Evolutionary conservation across 768 basidiomycete species (phyloP).

Genomic region (Trichaptum fuscoviolaceum): DNA sequence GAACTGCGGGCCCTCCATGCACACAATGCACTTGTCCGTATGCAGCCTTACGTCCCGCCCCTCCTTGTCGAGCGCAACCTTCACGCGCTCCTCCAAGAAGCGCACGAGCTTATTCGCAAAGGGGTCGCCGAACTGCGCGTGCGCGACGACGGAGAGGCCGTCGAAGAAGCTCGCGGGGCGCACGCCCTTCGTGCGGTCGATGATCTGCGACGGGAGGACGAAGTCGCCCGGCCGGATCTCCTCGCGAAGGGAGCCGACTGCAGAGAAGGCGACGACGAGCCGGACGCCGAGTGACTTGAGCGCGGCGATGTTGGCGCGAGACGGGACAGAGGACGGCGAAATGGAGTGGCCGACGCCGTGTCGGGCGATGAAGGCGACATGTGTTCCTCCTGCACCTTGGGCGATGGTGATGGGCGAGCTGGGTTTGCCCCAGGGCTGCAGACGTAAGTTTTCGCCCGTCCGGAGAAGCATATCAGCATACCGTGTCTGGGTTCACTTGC

Average conservation of each 20-base stretch:
- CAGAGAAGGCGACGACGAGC: constrained; percentile 89
- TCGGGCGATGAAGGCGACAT: constrained; percentile 86
- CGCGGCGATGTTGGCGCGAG: constrained; percentile 91
- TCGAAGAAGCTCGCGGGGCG: constrained; percentile 89
- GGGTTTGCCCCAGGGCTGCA: constrained; percentile 88
- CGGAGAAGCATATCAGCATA: constrained; percentile 27
- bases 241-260: constrained; percentile 91
- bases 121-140: constrained; percentile 92
- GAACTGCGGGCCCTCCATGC: constrained; percentile 98
- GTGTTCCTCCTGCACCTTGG: constrained; percentile 72
- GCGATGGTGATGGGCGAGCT: constrained; percentile 91
- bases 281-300: constrained; percentile 88
- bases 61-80: constrained; percentile 53
- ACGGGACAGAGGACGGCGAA: constrained; percentile 74
- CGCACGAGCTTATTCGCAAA: constrained; percentile 60
- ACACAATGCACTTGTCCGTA: constrained; percentile 80
- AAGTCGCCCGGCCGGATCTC: constrained; percentile 91
- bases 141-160: constrained; percentile 75
- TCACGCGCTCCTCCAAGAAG: constrained; percentile 65
- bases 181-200: constrained; percentile 93
- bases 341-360: constrained; percentile 83
- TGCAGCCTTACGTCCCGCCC: constrained; percentile 65
- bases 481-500: constrained; percentile 76
- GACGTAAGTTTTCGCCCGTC: not conserved
- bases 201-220: constrained; percentile 84